Percentiles rank a stretch among this genome's conserved stretches.
These are phyloP conservation scores for Sorghum bicolor DNA, from an alignment of 176 grass and related monocot species.

Conservation along the genomic window Sorghum_bicolor_NCBIv3 NC_012879.2:7731001-7731500, in stretches of 20 bases:
- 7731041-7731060: no score
- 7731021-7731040: no score
- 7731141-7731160: background rate
- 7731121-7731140: background rate
- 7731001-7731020: no score
- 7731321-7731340: background rate
- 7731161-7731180: no score
- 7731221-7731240: background rate
- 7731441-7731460: fast-evolving
- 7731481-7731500: background rate
- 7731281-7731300: background rate
- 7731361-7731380: background rate
- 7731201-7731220: background rate
- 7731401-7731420: background rate
- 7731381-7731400: background rate
- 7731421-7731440: background rate
- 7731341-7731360: background rate
- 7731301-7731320: no score
- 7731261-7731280: background rate
- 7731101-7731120: background rate
- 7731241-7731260: background rate
- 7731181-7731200: background rate
- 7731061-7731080: no score
- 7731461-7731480: background rate
- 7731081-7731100: no score